Percentiles rank a stretch among this genome's conserved stretches.
Evolutionary conservation across 805 yeast genomes (phyloP).

Genomic region (Huiozyma naganishii): DNA sequence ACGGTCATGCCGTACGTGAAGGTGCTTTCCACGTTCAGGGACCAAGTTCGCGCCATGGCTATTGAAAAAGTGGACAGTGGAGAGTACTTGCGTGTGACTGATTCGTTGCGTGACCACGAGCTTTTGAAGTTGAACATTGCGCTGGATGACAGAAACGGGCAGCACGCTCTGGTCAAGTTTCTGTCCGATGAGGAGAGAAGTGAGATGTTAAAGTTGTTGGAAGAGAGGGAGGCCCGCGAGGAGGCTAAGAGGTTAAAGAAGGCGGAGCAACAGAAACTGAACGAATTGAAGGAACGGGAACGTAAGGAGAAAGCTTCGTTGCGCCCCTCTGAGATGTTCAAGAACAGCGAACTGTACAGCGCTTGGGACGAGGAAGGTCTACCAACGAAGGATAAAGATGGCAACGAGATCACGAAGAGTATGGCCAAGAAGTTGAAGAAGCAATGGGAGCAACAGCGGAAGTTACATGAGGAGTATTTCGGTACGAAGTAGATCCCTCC

Average conservation of each 20-base stretch:
- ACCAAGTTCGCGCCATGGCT: conserved; percentile 64
- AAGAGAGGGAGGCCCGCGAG: conserved; percentile 43
- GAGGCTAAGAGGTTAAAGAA: conserved; percentile 31
- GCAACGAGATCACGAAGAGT: conserved; percentile 80
- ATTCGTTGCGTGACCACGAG: conserved; percentile 60
- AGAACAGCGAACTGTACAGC: conserved; percentile 41
- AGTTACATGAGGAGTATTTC: conserved; percentile 60
- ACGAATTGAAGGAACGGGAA: conserved; percentile 55
- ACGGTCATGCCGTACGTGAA: conserved; percentile 70
- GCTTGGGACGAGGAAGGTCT: conserved; percentile 82
- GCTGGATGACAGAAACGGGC: conserved; percentile 78
- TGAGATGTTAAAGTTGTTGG: conserved; percentile 47
- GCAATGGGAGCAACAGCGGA: conserved; percentile 69
- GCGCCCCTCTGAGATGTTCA: conserved; percentile 66
- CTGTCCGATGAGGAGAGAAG: conserved; percentile 57
- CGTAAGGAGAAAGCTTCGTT: conserved; percentile 55
- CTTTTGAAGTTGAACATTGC: conserved; percentile 69
- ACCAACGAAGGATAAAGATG: conserved; percentile 65
- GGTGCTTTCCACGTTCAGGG: conserved; percentile 70
- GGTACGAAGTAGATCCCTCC: conserved; percentile 4
- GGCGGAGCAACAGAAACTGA: conserved; percentile 41
- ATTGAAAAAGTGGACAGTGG: conserved; percentile 43
- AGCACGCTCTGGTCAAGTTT: conserved; percentile 76
- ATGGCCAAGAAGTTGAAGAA: conserved; percentile 73
- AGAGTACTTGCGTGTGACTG: conserved; percentile 59